Percentiles rank a stretch among this genome's conserved stretches.
phyloP scores from a whole-genome alignment of 805 yeast species.

The Wickerhamomyces alni region DNA sequence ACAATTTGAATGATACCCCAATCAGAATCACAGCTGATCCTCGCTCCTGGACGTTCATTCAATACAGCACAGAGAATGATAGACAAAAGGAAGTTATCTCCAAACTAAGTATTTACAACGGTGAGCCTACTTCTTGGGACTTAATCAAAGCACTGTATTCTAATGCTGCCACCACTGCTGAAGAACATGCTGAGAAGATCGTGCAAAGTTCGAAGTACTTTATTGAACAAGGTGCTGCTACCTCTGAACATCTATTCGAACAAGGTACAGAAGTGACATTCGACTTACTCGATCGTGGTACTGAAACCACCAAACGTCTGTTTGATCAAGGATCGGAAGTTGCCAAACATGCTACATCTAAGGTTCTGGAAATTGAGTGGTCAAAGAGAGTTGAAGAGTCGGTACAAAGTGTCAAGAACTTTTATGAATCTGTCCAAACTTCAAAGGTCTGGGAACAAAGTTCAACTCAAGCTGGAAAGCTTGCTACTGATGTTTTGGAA shows the following conservation, averaged over 20 bases:
- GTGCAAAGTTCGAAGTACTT: background rate
- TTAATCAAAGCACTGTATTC: conserved; percentile 5
- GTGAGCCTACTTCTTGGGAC: conserved; percentile 10
- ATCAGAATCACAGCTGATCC: background rate
- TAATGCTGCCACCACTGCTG: conserved; percentile 6
- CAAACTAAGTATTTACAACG: background rate
- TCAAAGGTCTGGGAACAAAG: too few relatives aligned
- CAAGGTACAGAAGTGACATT: background rate
- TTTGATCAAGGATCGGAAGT: too few relatives aligned
- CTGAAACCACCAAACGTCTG: background rate
- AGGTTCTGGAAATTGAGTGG: too few relatives aligned
- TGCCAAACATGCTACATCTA: too few relatives aligned
- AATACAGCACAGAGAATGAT: background rate
- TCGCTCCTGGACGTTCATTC: background rate
- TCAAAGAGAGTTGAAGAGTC: too few relatives aligned
- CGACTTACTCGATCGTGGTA: background rate
- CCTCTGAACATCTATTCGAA: background rate
- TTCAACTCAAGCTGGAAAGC: too few relatives aligned
- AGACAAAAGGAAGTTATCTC: background rate
- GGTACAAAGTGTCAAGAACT: too few relatives aligned
- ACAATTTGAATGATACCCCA: background rate
- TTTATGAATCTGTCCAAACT: too few relatives aligned
- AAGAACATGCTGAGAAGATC: background rate
- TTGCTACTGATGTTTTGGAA: too few relatives aligned
- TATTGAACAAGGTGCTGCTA: background rate